Evolutionary conservation across 2,329 filamentous ascomycete species (phyloP).

Genomic region (Sclerotiophoma versabilis): DNA sequence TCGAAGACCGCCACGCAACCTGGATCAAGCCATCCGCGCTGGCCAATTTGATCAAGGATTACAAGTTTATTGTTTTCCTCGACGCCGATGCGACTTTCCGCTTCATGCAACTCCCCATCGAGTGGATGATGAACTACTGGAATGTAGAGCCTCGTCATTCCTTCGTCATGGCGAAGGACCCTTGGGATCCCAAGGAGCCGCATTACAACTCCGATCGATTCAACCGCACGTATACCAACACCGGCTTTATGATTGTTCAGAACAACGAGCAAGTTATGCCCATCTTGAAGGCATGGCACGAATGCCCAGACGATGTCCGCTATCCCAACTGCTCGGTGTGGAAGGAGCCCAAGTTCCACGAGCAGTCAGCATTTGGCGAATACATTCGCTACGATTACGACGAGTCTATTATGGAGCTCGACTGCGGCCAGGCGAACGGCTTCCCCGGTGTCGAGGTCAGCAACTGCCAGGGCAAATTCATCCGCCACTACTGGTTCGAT

Average conservation of each 20-base stretch:
- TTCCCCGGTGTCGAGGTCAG: constrained; percentile 46
- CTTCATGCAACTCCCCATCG: constrained; percentile 56
- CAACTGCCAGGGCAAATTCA: constrained; percentile 47
- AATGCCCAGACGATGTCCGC: constrained; percentile 46
- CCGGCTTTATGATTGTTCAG: constrained; percentile 63
- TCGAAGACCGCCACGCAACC: constrained; percentile 53
- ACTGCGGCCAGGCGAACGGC: constrained; percentile 49
- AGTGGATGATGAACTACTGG: constrained; percentile 62
- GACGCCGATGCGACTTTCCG: constrained; percentile 58
- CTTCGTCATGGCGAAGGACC: constrained; percentile 57
- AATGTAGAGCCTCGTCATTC: constrained; percentile 52
- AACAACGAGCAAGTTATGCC: constrained; percentile 58
- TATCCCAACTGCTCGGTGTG: constrained; percentile 49
- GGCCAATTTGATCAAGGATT: constrained; percentile 47
- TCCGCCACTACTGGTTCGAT: constrained; percentile 50
- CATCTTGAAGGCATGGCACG: constrained; percentile 59
- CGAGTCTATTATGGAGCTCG: constrained; percentile 47
- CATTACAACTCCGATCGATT: constrained; percentile 53
- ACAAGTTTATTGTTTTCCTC: constrained; percentile 58
- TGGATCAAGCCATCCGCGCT: constrained; percentile 57
- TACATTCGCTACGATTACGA: constrained; percentile 51
- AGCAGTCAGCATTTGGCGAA: constrained; percentile 51
- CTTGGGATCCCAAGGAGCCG: constrained; percentile 43
- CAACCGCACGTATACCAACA: constrained; percentile 57
- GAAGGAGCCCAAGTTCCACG: constrained; percentile 49